Conservation (phyloP, 2,329 filamentous ascomycete genomes). For the Grosmannia huntii region DNA sequence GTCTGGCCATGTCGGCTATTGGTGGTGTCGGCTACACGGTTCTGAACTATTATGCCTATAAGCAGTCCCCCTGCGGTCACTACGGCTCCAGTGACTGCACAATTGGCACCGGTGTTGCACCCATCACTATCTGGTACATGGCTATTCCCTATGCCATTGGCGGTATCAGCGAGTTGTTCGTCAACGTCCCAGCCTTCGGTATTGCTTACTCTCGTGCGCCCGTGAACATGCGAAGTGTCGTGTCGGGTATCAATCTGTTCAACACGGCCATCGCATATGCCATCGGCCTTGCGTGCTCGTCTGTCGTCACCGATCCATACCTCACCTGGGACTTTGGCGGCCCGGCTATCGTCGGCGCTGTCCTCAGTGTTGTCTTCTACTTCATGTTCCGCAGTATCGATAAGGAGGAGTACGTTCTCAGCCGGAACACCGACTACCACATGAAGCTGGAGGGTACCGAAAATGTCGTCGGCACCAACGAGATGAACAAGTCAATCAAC, state of each 20-base stretch:
- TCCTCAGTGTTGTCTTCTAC: constrained; percentile 31
- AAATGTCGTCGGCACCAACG: constrained; percentile 11
- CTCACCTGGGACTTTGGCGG: constrained; percentile 37
- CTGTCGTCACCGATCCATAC: constrained; percentile 33
- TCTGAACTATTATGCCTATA: constrained; percentile 28
- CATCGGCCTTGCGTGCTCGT: constrained; percentile 46
- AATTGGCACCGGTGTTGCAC: constrained; percentile 23
- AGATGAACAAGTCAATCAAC: constrained; percentile 15
- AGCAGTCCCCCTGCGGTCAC: constrained; percentile 27
- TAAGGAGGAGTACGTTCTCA: constrained; percentile 29
- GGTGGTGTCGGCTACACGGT: constrained; percentile 30
- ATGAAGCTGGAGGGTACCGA: constrained; percentile 8
- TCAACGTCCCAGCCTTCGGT: constrained; percentile 37
- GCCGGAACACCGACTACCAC: constrained; percentile 21
- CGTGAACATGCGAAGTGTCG: constrained; percentile 61
- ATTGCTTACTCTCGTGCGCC: constrained; percentile 57
- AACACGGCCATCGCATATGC: constrained; percentile 56
- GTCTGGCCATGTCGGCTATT: constrained; percentile 34
- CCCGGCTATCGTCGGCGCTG: constrained; percentile 30
- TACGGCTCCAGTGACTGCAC: constrained; percentile 24
- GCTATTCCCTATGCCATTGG: constrained; percentile 36
- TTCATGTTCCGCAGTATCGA: constrained; percentile 34
- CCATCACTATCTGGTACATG: constrained; percentile 43
- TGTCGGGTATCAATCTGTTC: constrained; percentile 56
- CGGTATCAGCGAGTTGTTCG: constrained; percentile 39